Evolutionary conservation across 306 rosid species (phyloP), one percentile per base, ranked within the genome.

Genomic region (Echinosophora koreensis): DNA sequence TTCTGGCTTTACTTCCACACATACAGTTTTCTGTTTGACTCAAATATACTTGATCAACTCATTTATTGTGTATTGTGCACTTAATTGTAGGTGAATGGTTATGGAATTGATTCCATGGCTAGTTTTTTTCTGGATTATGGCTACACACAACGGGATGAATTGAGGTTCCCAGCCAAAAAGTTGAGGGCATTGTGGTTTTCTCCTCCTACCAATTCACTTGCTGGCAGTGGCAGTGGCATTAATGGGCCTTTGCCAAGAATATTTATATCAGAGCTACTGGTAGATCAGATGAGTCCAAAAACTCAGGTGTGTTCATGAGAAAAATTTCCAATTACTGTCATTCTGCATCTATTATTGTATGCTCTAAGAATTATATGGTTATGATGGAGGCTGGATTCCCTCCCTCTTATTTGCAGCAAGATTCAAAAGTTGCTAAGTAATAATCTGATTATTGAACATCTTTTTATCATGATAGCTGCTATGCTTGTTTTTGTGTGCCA

Each of bases 131-230:
- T 92, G 77, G 96, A 92, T 78, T 95, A 89, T 77, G 97, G 99
- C 28, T 92, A 95, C 73, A 89, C 88, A 1, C 86, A 66, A 13
- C 74, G 67, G 80, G 96, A 89, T 39, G 97, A 92, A 67, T 79
- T 95, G 80, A 79, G 89, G 77, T 95, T 95, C 66, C 96, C 99
- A 0, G 94, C 80, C 9, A 92, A 95, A 73, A 95, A 95, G 77
- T 77, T 95, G 82, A 90, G 86, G 85, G 99, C 99, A 10, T 52
- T 92, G 67, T 90, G 97, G 99, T 95, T 95, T 83, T 86, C 99
- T 72, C 99, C 97, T 65, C 99, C 99, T 37, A 65, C 77, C 44
- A 57, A 80, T 78, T 69, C 86, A 16, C 61, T 17, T 60, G 27
- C 56, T 13, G 64, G 77, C 14, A 76, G 50, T 64, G 94, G 91